Evolutionary conservation across 805 yeast genomes (phyloP).

Genomic region (Osmozyma mogii): DNA sequence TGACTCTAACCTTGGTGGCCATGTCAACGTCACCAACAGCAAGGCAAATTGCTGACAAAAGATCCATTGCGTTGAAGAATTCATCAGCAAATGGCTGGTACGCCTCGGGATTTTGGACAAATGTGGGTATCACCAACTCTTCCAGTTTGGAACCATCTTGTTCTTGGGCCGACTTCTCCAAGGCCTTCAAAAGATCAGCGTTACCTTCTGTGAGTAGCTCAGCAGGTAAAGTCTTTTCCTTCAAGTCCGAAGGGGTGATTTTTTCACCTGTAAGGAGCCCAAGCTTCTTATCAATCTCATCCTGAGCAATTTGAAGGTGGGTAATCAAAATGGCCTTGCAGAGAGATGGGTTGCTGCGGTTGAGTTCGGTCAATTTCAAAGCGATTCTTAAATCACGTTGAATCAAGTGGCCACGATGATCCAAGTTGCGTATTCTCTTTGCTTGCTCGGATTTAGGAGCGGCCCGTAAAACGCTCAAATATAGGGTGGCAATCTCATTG

Average conservation of each 20-base stretch:
- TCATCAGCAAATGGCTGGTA: slow-evolving; percentile 77
- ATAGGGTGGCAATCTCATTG: slow-evolving; percentile 55
- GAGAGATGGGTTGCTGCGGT: slow-evolving; percentile 36
- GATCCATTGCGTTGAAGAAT: slow-evolving; percentile 67
- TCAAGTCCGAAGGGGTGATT: no score
- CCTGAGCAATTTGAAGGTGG: slow-evolving; percentile 59
- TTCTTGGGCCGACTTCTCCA: not conserved
- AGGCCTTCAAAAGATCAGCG: no score
- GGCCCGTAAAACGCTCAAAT: slow-evolving; percentile 43
- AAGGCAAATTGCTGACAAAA: slow-evolving; percentile 63
- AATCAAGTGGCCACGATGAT: slow-evolving; percentile 47
- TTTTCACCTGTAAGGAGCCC: no score
- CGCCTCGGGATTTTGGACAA: slow-evolving; percentile 28
- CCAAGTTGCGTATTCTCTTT: slow-evolving; percentile 14
- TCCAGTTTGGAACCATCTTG: slow-evolving; percentile 4
- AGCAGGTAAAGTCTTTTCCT: no score
- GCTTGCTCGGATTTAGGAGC: slow-evolving; percentile 20
- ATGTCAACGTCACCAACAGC: slow-evolving; percentile 58
- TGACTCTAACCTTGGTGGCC: slow-evolving; percentile 53
- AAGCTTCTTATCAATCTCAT: slow-evolving; percentile 44
- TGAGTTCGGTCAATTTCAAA: slow-evolving; percentile 56
- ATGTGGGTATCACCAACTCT: not conserved
- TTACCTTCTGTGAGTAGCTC: no score
- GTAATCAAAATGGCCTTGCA: slow-evolving; percentile 53
- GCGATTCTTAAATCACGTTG: slow-evolving; percentile 66